A percentile compares a stretch with the other conserved stretches of the same genome.
phyloP scores from a whole-genome alignment of 225 moss, liverwort and hornwort species.

The Marchantia polymorpha region DNA sequence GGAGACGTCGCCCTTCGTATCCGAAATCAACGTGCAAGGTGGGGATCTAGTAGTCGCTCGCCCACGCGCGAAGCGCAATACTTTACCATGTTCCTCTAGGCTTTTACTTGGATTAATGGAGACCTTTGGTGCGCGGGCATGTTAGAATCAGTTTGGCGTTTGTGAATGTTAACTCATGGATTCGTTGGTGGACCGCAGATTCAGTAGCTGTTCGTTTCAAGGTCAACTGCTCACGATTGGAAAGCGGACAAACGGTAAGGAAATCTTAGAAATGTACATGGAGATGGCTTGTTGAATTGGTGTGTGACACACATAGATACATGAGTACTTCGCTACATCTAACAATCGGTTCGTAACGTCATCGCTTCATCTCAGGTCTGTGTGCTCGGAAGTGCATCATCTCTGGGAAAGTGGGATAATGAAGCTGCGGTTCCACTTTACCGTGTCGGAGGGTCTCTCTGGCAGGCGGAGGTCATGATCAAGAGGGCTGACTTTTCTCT shows the following conservation, averaged over 20 bases:
- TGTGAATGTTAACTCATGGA: no score
- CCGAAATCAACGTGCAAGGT: conserved; percentile 45
- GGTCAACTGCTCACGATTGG: conserved; percentile 60
- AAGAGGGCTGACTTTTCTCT: conserved; percentile 46
- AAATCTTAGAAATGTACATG: no score
- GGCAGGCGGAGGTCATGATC: conserved; percentile 58
- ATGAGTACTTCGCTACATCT: neutral
- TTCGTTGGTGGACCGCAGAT: conserved; percentile 28
- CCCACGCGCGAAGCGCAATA: no score
- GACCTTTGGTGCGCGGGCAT: no score
- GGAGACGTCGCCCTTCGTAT: conserved; percentile 32
- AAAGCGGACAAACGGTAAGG: conserved; percentile 62
- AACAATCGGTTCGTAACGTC: neutral
- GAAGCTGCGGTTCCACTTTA: conserved; percentile 48
- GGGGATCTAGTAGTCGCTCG: neutral
- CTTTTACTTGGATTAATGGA: no score
- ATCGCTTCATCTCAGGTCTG: conserved; percentile 49
- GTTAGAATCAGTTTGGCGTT: no score
- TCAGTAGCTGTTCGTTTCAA: conserved; percentile 64
- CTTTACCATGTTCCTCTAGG: no score
- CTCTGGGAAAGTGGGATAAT: conserved; percentile 64
- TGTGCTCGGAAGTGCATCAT: conserved; percentile 57
- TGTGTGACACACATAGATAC: neutral
- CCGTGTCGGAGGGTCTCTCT: conserved; percentile 48
- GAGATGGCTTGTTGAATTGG: no score